Evolutionary conservation across 805 yeast species (phyloP), one percentile per base, ranked within the genome.

Genomic region (Lachancea mirantina): DNA sequence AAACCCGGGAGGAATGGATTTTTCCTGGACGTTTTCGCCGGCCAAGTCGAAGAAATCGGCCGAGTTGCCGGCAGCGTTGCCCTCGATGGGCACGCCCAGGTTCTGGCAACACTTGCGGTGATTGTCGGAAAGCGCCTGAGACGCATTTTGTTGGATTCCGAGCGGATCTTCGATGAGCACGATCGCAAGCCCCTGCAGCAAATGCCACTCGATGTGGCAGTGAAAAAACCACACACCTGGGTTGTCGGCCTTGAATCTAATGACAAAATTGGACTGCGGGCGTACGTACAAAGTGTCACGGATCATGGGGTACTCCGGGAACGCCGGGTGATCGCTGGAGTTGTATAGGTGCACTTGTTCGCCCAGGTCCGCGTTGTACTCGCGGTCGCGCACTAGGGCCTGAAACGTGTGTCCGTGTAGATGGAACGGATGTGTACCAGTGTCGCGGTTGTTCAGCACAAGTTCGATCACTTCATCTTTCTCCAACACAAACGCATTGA

Each of bases 221-320:
- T 89, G 98, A 94, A 92, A 92, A 60, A 78, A 74, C 98, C 97
- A 89, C 26, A 88, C 88, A 67, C 98, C 98, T 19, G 97, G 98
- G 60, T 92, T 92, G 57, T 82, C 78, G 34, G 97, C 94, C 52
- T 72, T 74, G 70, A 87, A 89, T 56, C 97, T 74, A 42, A 89
- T 53, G 19, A 84, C 88, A 51, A 87, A 71, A 64, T 84, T 78
- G 2, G 96, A 87, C 54, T 83, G 83, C 17, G 94, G 87, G 55
- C 76, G 72, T 28, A 83, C 84, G 49, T 76, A 79, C 8, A 81
- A 63, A 7, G 82, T 74, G 57, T 92, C 98, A 66, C 98, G 78
- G 39, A 74, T 64, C 77, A 83, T 72, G 41, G 98, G 97, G 49
- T 68, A 64, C 35, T 76, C 74, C 26, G 94, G 92, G 59, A 64